Base-by-base conservation (phyloP, 257 asterid genomes). In the Phtheirospermum japonicum region DNA sequence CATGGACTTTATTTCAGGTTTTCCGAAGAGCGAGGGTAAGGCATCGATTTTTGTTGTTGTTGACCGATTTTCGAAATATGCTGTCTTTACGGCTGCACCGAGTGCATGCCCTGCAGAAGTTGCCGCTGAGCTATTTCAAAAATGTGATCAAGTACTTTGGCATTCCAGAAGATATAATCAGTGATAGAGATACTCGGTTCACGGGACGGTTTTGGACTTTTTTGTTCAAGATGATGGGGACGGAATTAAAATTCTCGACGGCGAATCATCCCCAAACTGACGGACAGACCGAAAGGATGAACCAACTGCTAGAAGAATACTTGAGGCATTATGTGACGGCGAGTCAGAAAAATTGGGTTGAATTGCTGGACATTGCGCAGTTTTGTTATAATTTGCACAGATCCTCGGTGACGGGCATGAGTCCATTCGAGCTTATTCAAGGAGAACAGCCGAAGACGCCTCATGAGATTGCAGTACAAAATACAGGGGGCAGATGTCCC, bases 111-210 rank as follows among this genome's bases (percentile, higher is more conserved):
- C 31, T 0, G 9, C 23, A 13, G 37, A 37, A 1, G 55, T 23
- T 0, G 23, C 53, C 0, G 32, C 7, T 0, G 42, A 54, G 0
- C 9, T 62, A 3, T 3, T 43, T 26, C 5, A 53, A 26, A 10
- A 31, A 70, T 32, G 53, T 70, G 11, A 30, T 70, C 0, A 63
- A 70, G n/a, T 63, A 62, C 2, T 55, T 62, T 9, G 59, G 32
- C 10, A 36, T 68, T 2, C 11, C 48, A 7, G 30, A 49, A 7
- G 55, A 49, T 18, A 49, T 49, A 1, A 19, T 10, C 30, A 42
- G 49, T 42, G 49, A 68, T 4, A n/a, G 57, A 9, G 68, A 61
- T 16, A 6, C 28, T 0, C 0, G 39, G 26, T n/a, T n/a, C n/a
- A n/a, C n/a, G n/a, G n/a, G 55, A 0, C 55, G 6, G 5, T 43